Conservation (phyloP, 2,329 filamentous ascomycete genomes). For the Aspergillus transmontanensis region DNA sequence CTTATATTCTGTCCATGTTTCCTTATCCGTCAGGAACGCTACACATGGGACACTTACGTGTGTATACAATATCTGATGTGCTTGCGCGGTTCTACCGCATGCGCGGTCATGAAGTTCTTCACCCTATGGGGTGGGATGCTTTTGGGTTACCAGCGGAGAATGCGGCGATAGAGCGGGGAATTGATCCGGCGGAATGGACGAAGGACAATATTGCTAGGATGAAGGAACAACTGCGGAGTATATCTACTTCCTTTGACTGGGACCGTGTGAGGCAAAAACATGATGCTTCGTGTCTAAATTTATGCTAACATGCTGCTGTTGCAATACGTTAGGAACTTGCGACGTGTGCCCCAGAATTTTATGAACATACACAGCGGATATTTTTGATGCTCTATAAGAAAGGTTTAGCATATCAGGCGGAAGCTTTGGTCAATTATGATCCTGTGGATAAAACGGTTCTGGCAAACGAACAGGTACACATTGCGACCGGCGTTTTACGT, state of each 20-base stretch:
- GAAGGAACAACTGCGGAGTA: constrained; percentile 76
- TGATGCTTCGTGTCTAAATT: not conserved
- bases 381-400: constrained; percentile 76
- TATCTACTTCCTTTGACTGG: constrained; percentile 87
- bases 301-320: constrained; percentile 15
- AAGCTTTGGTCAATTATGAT: constrained; percentile 87
- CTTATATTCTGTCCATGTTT: constrained; percentile 87
- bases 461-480: constrained; percentile 74
- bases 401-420: constrained; percentile 78
- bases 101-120: constrained; percentile 72
- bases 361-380: constrained; percentile 84
- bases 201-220: constrained; percentile 77
- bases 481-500: not conserved
- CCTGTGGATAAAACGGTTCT: constrained; percentile 86
- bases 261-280: constrained; percentile 61
- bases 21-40: constrained; percentile 86
- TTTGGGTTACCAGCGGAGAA: constrained; percentile 92
- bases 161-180: constrained; percentile 79
- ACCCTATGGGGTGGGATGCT: constrained; percentile 95
- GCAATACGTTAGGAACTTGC: constrained; percentile 67
- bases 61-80: constrained; percentile 89
- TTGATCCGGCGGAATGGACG: constrained; percentile 80
- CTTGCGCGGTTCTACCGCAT: constrained; percentile 75
- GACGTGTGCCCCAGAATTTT: constrained; percentile 82
- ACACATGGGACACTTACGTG: constrained; percentile 83